Evolutionary conservation across 208 protist genomes (phyloP).

Genomic region (Trypanosoma caninum): DNA sequence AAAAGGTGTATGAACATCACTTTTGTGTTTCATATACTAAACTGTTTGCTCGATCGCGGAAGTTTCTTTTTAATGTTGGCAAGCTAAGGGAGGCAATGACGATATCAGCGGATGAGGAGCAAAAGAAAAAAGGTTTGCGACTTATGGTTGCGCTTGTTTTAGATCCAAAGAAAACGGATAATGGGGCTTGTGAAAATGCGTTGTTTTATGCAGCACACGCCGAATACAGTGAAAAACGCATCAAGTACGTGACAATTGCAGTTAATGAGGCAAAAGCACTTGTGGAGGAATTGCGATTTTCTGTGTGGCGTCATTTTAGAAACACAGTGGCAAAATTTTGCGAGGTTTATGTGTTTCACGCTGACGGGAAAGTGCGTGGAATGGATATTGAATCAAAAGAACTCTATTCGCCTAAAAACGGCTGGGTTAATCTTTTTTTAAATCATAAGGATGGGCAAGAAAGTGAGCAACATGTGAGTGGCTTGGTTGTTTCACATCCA

Average conservation of each 20-base stretch:
- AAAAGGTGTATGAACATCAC: conserved; percentile 22
- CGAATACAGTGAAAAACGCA: background rate
- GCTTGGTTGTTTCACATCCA: background rate
- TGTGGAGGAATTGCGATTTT: conserved; percentile 17
- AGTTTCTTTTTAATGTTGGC: background rate
- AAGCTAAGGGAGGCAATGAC: background rate
- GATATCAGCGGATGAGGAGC: too few species aligned
- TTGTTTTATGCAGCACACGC: conserved; percentile 2
- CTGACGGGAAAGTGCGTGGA: conserved; percentile 2
- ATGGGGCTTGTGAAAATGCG: background rate
- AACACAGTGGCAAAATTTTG: background rate
- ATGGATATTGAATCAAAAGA: conserved; percentile 3
- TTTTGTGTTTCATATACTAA: background rate
- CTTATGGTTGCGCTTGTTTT: conserved; percentile 15
- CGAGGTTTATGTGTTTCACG: conserved; percentile 23
- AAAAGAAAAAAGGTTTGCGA: background rate
- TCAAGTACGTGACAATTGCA: conserved; percentile 4
- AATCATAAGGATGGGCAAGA: background rate
- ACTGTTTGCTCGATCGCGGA: background rate
- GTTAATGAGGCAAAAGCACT: background rate
- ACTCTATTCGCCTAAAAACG: conserved; percentile 1
- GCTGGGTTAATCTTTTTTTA: conserved; percentile 11
- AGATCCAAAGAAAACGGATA: background rate
- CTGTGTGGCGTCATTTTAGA: conserved; percentile 9
- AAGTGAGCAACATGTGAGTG: background rate